phyloP scores from a whole-genome alignment of 768 basidiomycete species.

The Megacollybia marginata region DNA sequence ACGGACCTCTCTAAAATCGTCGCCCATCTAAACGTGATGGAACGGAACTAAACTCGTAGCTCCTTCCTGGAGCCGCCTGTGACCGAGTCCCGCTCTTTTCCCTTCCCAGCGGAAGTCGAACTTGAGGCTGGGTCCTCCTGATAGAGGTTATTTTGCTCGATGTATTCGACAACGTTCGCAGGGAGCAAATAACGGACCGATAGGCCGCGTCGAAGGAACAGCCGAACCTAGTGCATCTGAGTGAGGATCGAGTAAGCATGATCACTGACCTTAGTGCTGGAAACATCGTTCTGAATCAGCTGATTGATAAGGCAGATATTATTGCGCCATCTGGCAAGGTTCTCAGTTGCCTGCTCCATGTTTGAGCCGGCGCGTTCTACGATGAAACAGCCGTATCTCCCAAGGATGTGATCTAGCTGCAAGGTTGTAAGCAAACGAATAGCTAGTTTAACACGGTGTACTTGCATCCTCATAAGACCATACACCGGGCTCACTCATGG shows the following conservation, averaged over 20 bases:
- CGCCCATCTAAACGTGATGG: too few species aligned
- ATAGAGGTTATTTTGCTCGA: conserved; percentile 77
- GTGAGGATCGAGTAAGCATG: not conserved
- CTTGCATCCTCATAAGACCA: conserved; percentile 93
- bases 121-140: conserved; percentile 43
- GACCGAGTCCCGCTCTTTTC: conserved; percentile 9
- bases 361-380: conserved; percentile 93
- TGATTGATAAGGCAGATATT: conserved; percentile 92
- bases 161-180: conserved; percentile 87
- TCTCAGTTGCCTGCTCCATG: conserved; percentile 76
- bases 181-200: conserved; percentile 89
- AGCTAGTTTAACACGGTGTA: conserved; percentile 7
- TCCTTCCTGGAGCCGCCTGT: too few species aligned
- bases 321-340: conserved; percentile 65
- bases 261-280: conserved; percentile 73
- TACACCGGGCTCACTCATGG: conserved; percentile 97
- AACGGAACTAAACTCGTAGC: too few species aligned
- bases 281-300: conserved; percentile 95
- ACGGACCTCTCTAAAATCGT: too few species aligned
- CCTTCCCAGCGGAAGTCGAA: conserved; percentile 2
- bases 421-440: not conserved
- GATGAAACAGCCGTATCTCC: conserved; percentile 90
- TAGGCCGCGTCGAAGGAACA: conserved; percentile 73
- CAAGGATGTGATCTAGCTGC: conserved; percentile 93
- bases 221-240: conserved; percentile 37